phyloP scores from a whole-genome alignment of 2,329 filamentous ascomycete genomes.

The Metarhizium brunneum region DNA sequence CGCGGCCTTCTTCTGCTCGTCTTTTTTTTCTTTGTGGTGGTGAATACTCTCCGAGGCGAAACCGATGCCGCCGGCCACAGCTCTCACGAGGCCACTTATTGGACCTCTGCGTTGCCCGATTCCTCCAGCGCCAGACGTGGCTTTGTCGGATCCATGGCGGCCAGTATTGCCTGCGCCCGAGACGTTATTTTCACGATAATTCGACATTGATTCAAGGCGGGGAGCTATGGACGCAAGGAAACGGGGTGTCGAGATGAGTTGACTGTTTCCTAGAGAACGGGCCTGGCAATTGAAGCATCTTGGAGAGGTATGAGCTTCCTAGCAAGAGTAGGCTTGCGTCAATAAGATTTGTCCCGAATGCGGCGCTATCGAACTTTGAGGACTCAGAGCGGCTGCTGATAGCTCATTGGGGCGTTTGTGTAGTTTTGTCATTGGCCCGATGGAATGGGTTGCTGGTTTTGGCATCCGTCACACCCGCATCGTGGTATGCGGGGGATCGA shows the following conservation, averaged over 20 bases:
- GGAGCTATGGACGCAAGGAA: background rate
- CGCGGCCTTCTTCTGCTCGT: background rate
- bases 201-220: background rate
- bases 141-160: background rate
- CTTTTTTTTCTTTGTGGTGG: background rate
- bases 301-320: background rate
- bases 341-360: too few relatives aligned
- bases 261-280: background rate
- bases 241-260: background rate
- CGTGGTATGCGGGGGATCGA: too few relatives aligned
- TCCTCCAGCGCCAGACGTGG: background rate
- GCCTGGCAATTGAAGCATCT: background rate
- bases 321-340: too few relatives aligned
- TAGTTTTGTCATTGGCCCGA: background rate
- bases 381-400: background rate
- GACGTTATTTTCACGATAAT: background rate
- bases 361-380: background rate
- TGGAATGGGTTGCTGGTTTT: background rate
- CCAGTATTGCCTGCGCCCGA: background rate
- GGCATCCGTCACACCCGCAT: background rate
- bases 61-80: background rate
- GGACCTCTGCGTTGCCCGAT: background rate
- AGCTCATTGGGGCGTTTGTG: background rate
- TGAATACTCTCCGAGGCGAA: background rate
- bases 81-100: background rate